Evolutionary conservation across 2,329 filamentous ascomycete species (phyloP).

Genomic region (Fusarium fracticaudum): DNA sequence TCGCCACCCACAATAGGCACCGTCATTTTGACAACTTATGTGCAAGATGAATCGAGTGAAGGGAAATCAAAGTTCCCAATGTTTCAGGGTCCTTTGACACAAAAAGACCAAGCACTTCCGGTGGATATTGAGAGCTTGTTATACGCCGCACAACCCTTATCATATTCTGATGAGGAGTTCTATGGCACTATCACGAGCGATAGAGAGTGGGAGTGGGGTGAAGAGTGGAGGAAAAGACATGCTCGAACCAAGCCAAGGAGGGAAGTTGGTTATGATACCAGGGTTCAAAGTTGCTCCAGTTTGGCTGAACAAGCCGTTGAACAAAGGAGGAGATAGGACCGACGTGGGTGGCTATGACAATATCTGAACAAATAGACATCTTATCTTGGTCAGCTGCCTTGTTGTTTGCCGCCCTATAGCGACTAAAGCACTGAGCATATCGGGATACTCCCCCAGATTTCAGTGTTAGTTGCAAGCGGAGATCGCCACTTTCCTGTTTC

Average conservation of each 20-base stretch:
- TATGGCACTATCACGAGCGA: conserved; percentile 21
- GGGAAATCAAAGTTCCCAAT: neutral
- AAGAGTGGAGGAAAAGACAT: conserved; percentile 10
- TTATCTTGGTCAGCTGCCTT: conserved; percentile 26
- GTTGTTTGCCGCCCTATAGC: conserved; percentile 23
- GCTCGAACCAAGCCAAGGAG: conserved; percentile 24
- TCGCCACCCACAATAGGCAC: neutral
- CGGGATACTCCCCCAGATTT: conserved; percentile 19
- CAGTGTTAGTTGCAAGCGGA: conserved; percentile 38
- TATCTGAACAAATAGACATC: neutral
- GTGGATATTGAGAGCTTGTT: neutral
- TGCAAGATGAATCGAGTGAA: neutral
- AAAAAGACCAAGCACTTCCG: neutral
- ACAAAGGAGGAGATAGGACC: neutral
- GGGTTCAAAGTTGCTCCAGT: neutral
- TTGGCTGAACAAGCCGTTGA: neutral
- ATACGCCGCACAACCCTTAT: conserved; percentile 22
- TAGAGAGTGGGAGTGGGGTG: conserved; percentile 23
- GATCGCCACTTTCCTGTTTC: conserved; percentile 47
- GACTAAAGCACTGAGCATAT: conserved; percentile 18
- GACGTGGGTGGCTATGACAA: neutral
- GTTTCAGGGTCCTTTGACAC: neutral
- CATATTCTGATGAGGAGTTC: conserved; percentile 15
- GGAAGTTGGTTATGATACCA: conserved; percentile 7
- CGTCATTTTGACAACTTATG: conserved; percentile 1